Evolutionary conservation across 768 basidiomycete species (phyloP).

Genomic region (Mycena chlorophos): DNA sequence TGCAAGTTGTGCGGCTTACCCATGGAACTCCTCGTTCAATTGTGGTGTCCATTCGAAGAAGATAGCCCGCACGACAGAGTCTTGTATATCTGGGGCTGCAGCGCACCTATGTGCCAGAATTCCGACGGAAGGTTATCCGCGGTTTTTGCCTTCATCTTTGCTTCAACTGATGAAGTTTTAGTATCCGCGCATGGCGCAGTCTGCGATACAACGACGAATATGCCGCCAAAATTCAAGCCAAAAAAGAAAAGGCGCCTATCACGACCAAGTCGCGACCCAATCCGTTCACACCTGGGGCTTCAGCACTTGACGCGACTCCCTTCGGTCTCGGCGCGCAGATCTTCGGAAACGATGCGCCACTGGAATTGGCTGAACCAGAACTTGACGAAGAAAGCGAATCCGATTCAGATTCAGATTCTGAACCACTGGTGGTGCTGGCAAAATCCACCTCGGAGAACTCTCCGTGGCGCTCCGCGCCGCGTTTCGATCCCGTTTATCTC

Average conservation of each 20-base stretch:
- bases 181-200: slow-evolving; percentile 81
- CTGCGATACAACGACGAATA: slow-evolving; percentile 72
- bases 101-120: slow-evolving; percentile 66
- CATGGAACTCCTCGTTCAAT: slow-evolving; percentile 82
- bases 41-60: slow-evolving; percentile 92
- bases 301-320: slow-evolving; percentile 25
- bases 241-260: slow-evolving; percentile 45
- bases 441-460: slow-evolving; percentile 56
- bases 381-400: slow-evolving; percentile 39
- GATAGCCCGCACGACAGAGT: slow-evolving; percentile 82
- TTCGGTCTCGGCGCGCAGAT: slow-evolving; percentile 68
- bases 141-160: slow-evolving; percentile 13
- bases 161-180: slow-evolving; percentile 34
- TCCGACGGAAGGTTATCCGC: slow-evolving; percentile 76
- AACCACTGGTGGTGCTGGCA: slow-evolving; percentile 59
- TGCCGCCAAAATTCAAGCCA: slow-evolving; percentile 72
- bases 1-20: slow-evolving; percentile 75
- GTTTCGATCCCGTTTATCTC: slow-evolving; percentile 69
- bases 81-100: slow-evolving; percentile 84
- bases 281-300: slow-evolving; percentile 60
- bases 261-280: slow-evolving; percentile 45
- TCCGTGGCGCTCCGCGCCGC: slow-evolving; percentile 65
- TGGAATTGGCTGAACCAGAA: slow-evolving; percentile 22
- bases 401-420: slow-evolving; percentile 44
- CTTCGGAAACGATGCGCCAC: slow-evolving; percentile 46